A percentile compares a stretch with the other conserved stretches of the same genome.
phyloP scores from a whole-genome alignment of 805 yeast genomes.

The Yamadazyma nakazawae region DNA sequence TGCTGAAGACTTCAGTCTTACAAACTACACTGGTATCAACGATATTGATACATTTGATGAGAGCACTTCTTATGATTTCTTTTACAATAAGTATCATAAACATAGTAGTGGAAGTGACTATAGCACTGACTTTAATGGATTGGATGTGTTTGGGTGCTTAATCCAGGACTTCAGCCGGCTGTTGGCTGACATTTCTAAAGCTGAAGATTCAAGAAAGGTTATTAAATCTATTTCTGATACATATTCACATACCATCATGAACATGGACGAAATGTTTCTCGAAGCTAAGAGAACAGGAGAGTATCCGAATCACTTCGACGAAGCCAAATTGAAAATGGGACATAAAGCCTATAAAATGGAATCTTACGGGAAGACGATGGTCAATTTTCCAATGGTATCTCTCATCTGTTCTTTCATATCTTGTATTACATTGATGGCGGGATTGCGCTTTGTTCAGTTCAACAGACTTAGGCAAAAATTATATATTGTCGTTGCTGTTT shows the following conservation, averaged over 20 bases:
- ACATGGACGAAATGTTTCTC: slow-evolving; percentile 13
- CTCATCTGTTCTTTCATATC: slow-evolving; percentile 7
- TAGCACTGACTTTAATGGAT: slow-evolving; percentile 24
- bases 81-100: slow-evolving; percentile 50
- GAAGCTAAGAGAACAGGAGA: slow-evolving; percentile 13
- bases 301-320: slow-evolving; percentile 12
- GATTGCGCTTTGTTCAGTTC: slow-evolving; percentile 4
- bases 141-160: slow-evolving; percentile 46
- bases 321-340: slow-evolving; percentile 10
- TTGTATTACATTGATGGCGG: slow-evolving; percentile 3
- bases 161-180: slow-evolving; percentile 51
- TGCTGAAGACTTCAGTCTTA: slow-evolving; percentile 14
- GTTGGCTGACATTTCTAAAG: slow-evolving; percentile 37
- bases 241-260: slow-evolving; percentile 26
- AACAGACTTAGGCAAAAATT: not conserved
- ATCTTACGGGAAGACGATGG: slow-evolving; percentile 13
- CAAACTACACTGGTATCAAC: slow-evolving; percentile 13
- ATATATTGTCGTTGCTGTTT: not conserved
- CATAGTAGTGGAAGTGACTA: slow-evolving; percentile 16
- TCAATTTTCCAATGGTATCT: slow-evolving; percentile 10
- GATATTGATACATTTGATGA: slow-evolving; percentile 46
- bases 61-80: slow-evolving; percentile 41
- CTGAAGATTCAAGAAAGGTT: slow-evolving; percentile 35
- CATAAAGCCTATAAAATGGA: slow-evolving; percentile 14
- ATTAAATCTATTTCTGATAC: slow-evolving; percentile 41